A percentile compares a stretch with the other conserved stretches of the same genome.
Evolutionary conservation across 2,329 filamentous ascomycete genomes (phyloP).

Genomic region (Phoma sp.): DNA sequence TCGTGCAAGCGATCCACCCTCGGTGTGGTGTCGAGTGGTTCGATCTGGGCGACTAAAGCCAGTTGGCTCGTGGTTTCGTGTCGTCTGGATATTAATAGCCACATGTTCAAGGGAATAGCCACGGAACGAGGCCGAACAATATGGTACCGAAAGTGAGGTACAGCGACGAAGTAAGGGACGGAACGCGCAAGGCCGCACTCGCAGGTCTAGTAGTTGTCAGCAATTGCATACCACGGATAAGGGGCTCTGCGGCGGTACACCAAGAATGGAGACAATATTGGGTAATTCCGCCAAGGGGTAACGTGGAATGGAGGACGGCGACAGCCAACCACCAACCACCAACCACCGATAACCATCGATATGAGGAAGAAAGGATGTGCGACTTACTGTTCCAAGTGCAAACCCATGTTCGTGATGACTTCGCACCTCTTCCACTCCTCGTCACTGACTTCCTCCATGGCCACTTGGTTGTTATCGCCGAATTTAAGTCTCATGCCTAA

Average conservation of each 20-base stretch:
- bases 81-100: neutral
- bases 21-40: too few relatives aligned
- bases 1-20: too few relatives aligned
- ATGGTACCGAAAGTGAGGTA: slow-evolving; percentile 2
- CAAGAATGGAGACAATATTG: neutral
- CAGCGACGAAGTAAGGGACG: slow-evolving; percentile 7
- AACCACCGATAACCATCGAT: too few relatives aligned
- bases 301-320: neutral
- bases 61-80: neutral
- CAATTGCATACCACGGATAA: neutral
- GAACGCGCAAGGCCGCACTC: slow-evolving; percentile 3
- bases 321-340: too few relatives aligned
- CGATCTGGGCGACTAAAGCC: too few relatives aligned
- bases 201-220: slow-evolving; percentile 8
- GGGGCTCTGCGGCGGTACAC: neutral
- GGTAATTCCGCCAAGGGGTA: neutral
- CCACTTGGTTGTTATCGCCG: slow-evolving; percentile 34
- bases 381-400: slow-evolving; percentile 42
- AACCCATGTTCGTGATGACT: slow-evolving; percentile 33
- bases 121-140: neutral
- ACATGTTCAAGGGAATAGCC: slow-evolving; percentile 6
- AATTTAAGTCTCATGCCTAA: slow-evolving; percentile 35
- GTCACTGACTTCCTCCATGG: slow-evolving; percentile 37
- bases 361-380: neutral
- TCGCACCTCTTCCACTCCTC: slow-evolving; percentile 32